A percentile compares a stretch with the other conserved stretches of the same genome.
Conservation (phyloP, 2,329 filamentous ascomycete species). For the Arachnomyces sp. region DNA sequence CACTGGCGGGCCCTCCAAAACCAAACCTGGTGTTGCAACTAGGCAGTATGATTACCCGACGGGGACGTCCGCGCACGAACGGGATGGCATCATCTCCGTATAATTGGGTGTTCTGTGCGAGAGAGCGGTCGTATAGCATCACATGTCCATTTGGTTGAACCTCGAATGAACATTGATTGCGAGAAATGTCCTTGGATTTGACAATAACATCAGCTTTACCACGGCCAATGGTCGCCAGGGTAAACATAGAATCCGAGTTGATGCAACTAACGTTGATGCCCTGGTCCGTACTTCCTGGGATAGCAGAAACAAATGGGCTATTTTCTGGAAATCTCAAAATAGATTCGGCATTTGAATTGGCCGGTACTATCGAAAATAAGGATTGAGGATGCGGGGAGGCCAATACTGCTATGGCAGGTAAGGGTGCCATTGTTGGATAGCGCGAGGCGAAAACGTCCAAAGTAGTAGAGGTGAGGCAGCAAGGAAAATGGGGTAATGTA, state of each 20-base stretch:
- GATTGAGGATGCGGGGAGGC: too few relatives aligned
- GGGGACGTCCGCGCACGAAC: slow-evolving; percentile 10
- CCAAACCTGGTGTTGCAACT: slow-evolving; percentile 12
- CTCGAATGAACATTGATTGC: slow-evolving; percentile 17
- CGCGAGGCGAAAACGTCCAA: too few relatives aligned
- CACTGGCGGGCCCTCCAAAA: slow-evolving; percentile 9
- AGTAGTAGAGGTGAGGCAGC: too few relatives aligned
- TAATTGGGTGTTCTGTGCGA: slow-evolving; percentile 11
- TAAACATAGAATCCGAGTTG: slow-evolving; percentile 3
- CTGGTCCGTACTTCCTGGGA: neutral
- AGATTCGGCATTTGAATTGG: neutral
- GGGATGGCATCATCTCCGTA: slow-evolving; percentile 10
- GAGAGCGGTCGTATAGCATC: slow-evolving; percentile 15
- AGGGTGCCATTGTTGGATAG: too few relatives aligned
- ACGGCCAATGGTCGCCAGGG: slow-evolving; percentile 11
- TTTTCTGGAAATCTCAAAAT: slow-evolving; percentile 9
- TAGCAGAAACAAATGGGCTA: slow-evolving; percentile 3
- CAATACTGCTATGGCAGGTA: too few relatives aligned
- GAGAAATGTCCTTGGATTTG: slow-evolving; percentile 10
- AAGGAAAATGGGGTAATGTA: too few relatives aligned
- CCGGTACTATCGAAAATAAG: slow-evolving; percentile 7
- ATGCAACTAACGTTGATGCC: slow-evolving; percentile 7
- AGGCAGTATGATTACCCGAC: slow-evolving; percentile 11
- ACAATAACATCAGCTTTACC: slow-evolving; percentile 12
- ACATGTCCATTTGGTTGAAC: slow-evolving; percentile 6